Base-by-base conservation (phyloP, 805 yeast species). In the Blastobotrys peoriensis region DNA sequence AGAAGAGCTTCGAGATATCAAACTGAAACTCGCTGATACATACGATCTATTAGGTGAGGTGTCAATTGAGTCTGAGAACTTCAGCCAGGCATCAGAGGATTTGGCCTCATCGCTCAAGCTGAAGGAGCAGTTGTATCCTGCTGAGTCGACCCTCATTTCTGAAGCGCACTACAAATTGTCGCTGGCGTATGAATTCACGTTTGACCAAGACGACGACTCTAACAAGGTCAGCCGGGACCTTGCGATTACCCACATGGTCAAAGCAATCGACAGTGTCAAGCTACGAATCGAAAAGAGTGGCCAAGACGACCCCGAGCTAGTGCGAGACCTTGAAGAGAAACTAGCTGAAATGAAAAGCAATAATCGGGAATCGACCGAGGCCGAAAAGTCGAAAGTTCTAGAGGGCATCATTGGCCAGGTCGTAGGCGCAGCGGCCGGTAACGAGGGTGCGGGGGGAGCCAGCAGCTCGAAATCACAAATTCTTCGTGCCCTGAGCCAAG, bases 11-110 rank as follows among this genome's bases (percentile, higher is more conserved):
- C 41, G 30, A 54, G 65, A 45, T 22, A 50, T 71, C 20, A 65
- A 71, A 45, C 68, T 71, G 54, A 83, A 78, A 51, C 66, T 88
- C 18, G 79, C 89, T 0, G 89, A 86, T 45, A 75, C 81, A 1
- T 83, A 80, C 59, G 89, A 84, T 57, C 63, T 89, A 8, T 69
- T 88, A 15, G 98, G 98, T 25, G 97, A 91, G 59, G 83, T 89
- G 6, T 82, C 95, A 0, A 69, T 89, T 36, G 98, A 91, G 59
- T 77, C 93, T 1, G 97, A 91, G 55, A 86, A 86, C 62, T 88
- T 88, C 62, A 65, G 69, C 13, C 94, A 86, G 61, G 86, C 96
- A 0, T 75, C 82, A 0, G 66, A 67, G 16, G 96, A 89, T 61
- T 77, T 87, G 46, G 66, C 70, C 38, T 64, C 74, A 16, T 70